Base-by-base conservation (phyloP, 805 yeast species). In the Metschnikowia drakensbergensis region DNA sequence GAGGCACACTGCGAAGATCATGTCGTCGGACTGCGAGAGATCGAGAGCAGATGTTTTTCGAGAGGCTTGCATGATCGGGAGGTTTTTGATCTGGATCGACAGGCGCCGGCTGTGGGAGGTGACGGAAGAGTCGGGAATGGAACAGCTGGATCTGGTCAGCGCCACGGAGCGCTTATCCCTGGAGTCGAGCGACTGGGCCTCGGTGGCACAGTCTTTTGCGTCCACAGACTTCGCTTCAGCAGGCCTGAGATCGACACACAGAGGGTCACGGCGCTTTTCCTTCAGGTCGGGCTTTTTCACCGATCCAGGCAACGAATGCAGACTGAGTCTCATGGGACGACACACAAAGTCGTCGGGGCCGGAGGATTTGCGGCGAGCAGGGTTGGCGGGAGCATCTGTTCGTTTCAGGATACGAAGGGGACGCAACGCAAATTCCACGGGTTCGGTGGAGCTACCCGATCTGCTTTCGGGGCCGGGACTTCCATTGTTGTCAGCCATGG, bases 1-100 rank as follows among this genome's bases (percentile, higher is more conserved):
- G 10, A 94, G 79, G 55, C 96, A 85, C 3, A 91, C 79, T 9
- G 96, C 97, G 64, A 88, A 83, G 2, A 92, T 78, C 57, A 82
- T 63, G 50, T 71, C 73, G 42, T 59, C 58, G 8, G 45, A 42
- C 25, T 53, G 69, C 64, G 52, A 40, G 6, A 49, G 38, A 11
- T 54, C 69, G 66, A 53, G 63, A 49, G 47, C 60, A 63, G 36
- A 54, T 59, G 42, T 67, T 69, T 45, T 69, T 4, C 45, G 39
- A 4, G 35, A 7, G 26, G 58, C 55, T 4, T 53, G 43, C 23
- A 42, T 54, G 1, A 68, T 68, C 7, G 75, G 75, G 7, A 71
- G 57, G 54, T 68, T 71, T 42, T 65, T 67, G 52, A 71, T 67
- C 45, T 65, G 71, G 32, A 71, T 65, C 5, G 72, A 60, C 41